Evolutionary conservation across 768 basidiomycete genomes (phyloP).

Genomic region (Macrocybe gigantea): DNA sequence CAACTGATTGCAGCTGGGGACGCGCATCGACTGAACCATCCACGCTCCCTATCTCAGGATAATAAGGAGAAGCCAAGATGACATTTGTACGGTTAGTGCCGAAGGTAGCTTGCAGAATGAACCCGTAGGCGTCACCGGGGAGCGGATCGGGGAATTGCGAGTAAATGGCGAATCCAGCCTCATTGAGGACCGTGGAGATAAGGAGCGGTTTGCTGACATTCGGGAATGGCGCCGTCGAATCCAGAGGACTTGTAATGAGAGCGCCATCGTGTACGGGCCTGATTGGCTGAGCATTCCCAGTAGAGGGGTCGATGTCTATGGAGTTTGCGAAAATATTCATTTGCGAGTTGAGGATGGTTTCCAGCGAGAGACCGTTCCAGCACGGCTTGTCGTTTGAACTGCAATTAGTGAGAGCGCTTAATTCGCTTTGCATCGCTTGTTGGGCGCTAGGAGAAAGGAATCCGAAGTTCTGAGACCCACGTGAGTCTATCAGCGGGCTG

Average conservation of each 20-base stretch:
- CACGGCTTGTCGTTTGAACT: conserved; percentile 41
- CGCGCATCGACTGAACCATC: conserved; percentile 42
- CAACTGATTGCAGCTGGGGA: conserved; percentile 48
- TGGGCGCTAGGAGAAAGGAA: conserved; percentile 56
- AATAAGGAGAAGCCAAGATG: conserved; percentile 41
- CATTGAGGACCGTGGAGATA: conserved; percentile 65
- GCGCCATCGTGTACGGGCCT: conserved; percentile 63
- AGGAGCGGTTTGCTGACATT: conserved; percentile 59
- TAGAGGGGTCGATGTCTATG: conserved; percentile 41
- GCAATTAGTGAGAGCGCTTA: conserved; percentile 44
- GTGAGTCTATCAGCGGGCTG: conserved; percentile 1
- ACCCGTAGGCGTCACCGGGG: conserved; percentile 28
- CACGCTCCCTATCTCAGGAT: conserved; percentile 25
- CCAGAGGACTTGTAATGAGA: conserved; percentile 64
- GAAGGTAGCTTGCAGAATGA: conserved; percentile 36
- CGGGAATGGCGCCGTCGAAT: conserved; percentile 56
- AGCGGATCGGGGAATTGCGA: conserved; percentile 31
- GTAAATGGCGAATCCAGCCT: conserved; percentile 65
- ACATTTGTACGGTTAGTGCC: conserved; percentile 36
- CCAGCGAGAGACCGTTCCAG: conserved; percentile 40
- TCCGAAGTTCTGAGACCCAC: conserved; percentile 56
- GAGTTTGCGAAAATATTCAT: conserved; percentile 37
- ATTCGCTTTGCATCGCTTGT: conserved; percentile 43
- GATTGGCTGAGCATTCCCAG: conserved; percentile 51
- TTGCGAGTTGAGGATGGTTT: conserved; percentile 50